A percentile compares a stretch with the other conserved stretches of the same genome.
Evolutionary conservation across 2,329 filamentous ascomycete genomes (phyloP).

Genomic region (Apiospora rasikravindrae): DNA sequence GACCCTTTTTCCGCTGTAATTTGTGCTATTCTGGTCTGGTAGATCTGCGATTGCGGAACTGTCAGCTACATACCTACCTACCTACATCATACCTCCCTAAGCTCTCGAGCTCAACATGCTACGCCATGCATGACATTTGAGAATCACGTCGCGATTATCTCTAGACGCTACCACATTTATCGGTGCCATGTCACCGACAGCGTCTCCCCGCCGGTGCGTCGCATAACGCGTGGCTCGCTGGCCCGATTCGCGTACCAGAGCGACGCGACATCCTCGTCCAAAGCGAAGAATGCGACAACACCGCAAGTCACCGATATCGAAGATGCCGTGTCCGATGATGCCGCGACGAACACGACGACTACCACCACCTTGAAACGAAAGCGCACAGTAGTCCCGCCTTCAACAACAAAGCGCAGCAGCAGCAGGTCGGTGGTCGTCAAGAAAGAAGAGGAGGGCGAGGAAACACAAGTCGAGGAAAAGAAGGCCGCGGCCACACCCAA

Average conservation of each 20-base stretch:
- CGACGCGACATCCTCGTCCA: slow-evolving; percentile 22
- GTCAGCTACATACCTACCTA: neutral
- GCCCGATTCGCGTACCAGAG: slow-evolving; percentile 37
- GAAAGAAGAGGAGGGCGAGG: slow-evolving; percentile 22
- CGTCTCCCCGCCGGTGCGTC: slow-evolving; percentile 35
- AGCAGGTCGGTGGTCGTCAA: slow-evolving; percentile 9
- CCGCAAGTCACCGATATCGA: slow-evolving; percentile 35
- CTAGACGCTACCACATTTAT: slow-evolving; percentile 21
- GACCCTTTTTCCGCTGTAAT: slow-evolving; percentile 5
- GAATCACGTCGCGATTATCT: slow-evolving; percentile 22
- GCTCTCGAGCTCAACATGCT: neutral
- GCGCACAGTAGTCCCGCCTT: slow-evolving; percentile 25
- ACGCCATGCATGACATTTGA: slow-evolving; percentile 26
- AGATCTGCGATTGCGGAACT: slow-evolving; percentile 5
- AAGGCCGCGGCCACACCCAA: neutral
- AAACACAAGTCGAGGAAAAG: slow-evolving; percentile 26
- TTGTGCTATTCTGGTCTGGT: neutral
- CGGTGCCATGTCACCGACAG: slow-evolving; percentile 30
- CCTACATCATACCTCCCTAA: neutral
- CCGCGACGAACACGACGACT: slow-evolving; percentile 19
- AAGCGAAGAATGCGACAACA: slow-evolving; percentile 24
- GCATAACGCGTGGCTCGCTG: slow-evolving; percentile 38
- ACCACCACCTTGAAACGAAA: slow-evolving; percentile 34
- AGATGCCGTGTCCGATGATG: slow-evolving; percentile 32
- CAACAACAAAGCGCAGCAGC: neutral